These are phyloP conservation scores for Pisolithus sp. DNA, from an alignment of 768 basidiomycete species.

Conservation along the genomic window DNA sequence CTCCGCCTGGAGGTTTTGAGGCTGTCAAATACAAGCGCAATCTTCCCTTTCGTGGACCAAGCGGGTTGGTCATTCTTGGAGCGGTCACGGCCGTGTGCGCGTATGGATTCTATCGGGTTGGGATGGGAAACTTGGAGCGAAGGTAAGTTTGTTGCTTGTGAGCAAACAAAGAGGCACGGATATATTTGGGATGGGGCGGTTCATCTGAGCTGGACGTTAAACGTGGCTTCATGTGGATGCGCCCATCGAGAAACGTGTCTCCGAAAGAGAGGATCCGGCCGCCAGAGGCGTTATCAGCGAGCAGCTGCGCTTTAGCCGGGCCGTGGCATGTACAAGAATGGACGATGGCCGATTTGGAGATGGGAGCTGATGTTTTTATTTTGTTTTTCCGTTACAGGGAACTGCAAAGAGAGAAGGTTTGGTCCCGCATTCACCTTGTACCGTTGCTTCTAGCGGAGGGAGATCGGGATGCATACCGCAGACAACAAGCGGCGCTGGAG, in stretches of 20 bases:
- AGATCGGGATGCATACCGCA: slow-evolving; percentile 84
- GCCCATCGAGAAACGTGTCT: slow-evolving; percentile 69
- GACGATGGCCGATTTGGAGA: slow-evolving; percentile 38
- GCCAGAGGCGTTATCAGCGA: slow-evolving; percentile 39
- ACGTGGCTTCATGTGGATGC: slow-evolving; percentile 52
- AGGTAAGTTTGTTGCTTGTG: slow-evolving; percentile 52
- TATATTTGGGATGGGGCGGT: neutral
- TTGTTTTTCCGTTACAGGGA: slow-evolving; percentile 56
- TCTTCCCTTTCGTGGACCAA: slow-evolving; percentile 82
- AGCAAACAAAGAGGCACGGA: slow-evolving; percentile 18
- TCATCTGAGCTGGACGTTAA: slow-evolving; percentile 52
- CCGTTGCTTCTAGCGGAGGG: slow-evolving; percentile 90
- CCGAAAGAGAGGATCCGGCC: slow-evolving; percentile 35
- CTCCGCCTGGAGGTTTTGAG: slow-evolving; percentile 90
- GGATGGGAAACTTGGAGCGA: slow-evolving; percentile 87
- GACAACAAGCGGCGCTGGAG: slow-evolving; percentile 66
- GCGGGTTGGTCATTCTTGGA: slow-evolving; percentile 78
- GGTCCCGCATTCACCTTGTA: slow-evolving; percentile 93
- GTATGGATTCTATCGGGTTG: slow-evolving; percentile 89
- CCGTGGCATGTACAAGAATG: slow-evolving; percentile 32
- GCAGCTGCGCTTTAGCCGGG: slow-evolving; percentile 28
- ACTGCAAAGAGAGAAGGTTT: slow-evolving; percentile 84
- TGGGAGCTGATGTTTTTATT: neutral
- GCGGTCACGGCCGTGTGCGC: slow-evolving; percentile 82
- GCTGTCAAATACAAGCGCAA: slow-evolving; percentile 93